Evolutionary conservation across 331 rosid species (phyloP).

Genomic region (Prunus yedoensis): DNA sequence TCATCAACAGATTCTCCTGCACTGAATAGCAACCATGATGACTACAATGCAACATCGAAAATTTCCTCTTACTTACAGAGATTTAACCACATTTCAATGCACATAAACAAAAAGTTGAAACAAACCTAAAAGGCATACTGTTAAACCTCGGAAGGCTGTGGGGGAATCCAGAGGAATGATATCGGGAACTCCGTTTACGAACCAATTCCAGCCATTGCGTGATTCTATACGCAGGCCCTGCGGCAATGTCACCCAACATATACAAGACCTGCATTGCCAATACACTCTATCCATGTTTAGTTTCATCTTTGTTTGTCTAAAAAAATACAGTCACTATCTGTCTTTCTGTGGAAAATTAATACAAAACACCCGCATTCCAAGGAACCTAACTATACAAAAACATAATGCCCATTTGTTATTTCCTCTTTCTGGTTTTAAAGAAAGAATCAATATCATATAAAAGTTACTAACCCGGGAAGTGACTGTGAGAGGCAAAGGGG

Average conservation of each 20-base stretch:
- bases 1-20: conserved; percentile 43
- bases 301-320: conserved; percentile 1
- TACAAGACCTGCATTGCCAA: conserved; percentile 65
- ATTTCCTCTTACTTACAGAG: neutral
- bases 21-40: conserved; percentile 42
- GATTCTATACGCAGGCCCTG: conserved; percentile 85
- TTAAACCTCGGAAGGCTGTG: conserved; percentile 34
- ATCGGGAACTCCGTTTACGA: conserved; percentile 69
- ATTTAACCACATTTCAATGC: neutral
- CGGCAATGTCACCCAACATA: conserved; percentile 87
- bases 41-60: conserved; percentile 4
- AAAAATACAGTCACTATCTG: neutral
- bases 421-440: neutral
- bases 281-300: neutral
- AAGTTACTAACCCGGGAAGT: conserved; percentile 67
- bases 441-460: neutral
- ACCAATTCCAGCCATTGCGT: conserved; percentile 94
- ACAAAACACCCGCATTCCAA: neutral
- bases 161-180: conserved; percentile 78
- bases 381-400: neutral
- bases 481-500: conserved; percentile 76
- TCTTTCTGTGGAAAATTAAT: neutral
- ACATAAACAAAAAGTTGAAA: conserved; percentile 4
- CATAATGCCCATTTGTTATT: neutral
- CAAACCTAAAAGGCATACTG: conserved; percentile 58